These are phyloP conservation scores for Sclerotinia sclerotiorum DNA, from an alignment of 2,329 filamentous ascomycete genomes.

Conservation along the genomic window DNA sequence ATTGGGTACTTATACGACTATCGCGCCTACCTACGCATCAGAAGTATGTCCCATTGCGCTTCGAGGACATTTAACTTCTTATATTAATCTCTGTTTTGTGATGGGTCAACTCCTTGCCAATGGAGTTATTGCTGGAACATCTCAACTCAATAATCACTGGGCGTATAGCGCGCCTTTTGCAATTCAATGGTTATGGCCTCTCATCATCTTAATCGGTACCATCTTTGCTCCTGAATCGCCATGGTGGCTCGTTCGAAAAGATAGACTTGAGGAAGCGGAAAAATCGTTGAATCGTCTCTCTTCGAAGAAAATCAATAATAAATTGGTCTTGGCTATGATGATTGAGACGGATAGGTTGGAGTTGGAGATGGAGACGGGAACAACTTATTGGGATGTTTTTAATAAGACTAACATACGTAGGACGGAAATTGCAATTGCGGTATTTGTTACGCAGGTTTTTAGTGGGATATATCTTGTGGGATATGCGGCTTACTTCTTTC, in stretches of 20 bases:
- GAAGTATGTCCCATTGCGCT: conserved; percentile 55
- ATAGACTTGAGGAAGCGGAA: conserved; percentile 45
- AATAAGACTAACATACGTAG: conserved; percentile 52
- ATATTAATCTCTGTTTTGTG: conserved; percentile 54
- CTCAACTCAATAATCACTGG: conserved; percentile 31
- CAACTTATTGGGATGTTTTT: conserved; percentile 53
- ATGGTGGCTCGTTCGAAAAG: conserved; percentile 51
- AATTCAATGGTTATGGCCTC: conserved; percentile 56
- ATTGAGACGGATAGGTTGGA: conserved; percentile 56
- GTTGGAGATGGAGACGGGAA: conserved; percentile 46
- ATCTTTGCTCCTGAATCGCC: conserved; percentile 50
- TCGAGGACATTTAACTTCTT: conserved; percentile 51
- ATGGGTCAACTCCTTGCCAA: conserved; percentile 50
- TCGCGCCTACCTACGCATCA: conserved; percentile 42
- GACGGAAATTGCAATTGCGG: conserved; percentile 53
- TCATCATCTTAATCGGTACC: conserved; percentile 48
- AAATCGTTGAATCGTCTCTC: conserved; percentile 32
- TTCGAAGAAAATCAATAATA: conserved; percentile 40
- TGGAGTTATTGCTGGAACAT: conserved; percentile 45
- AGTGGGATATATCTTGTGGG: conserved; percentile 63
- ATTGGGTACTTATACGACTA: conserved; percentile 51
- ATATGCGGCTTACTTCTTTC: conserved; percentile 62
- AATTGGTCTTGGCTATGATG: conserved; percentile 52
- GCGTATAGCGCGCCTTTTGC: conserved; percentile 39
- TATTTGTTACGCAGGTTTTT: conserved; percentile 61